Evolutionary conservation across 2,329 filamentous ascomycete species (phyloP).

Genomic region (Paradendryphiella salina): DNA sequence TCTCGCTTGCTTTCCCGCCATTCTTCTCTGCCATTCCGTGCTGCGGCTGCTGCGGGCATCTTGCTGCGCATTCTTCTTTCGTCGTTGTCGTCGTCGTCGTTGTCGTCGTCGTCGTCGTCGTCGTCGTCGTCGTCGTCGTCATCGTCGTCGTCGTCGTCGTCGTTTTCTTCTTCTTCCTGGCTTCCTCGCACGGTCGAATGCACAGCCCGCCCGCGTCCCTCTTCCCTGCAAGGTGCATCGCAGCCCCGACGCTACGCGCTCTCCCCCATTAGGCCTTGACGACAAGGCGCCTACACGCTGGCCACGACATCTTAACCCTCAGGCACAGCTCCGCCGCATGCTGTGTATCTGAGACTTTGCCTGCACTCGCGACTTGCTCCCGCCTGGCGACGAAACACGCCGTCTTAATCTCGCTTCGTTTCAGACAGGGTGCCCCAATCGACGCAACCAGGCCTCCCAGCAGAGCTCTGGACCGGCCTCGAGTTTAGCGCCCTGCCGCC

Average conservation of each 20-base stretch:
- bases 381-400: conserved; percentile 34
- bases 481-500: conserved; percentile 19
- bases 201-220: not conserved
- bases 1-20: not conserved
- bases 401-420: conserved; percentile 47
- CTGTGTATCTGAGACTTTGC: conserved; percentile 30
- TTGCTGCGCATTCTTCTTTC: not conserved
- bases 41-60: not conserved
- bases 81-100: not conserved
- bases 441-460: conserved; percentile 15
- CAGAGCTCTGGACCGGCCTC: conserved; percentile 17
- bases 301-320: conserved; percentile 1
- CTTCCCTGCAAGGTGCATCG: conserved; percentile 5
- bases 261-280: conserved; percentile 13
- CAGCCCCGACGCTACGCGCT: conserved; percentile 11
- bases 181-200: conserved; percentile 1
- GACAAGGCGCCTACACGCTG: conserved; percentile 17
- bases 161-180: not conserved
- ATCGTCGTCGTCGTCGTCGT: not conserved
- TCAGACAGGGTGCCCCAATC: conserved; percentile 37
- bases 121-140: not conserved
- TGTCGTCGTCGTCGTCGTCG: not conserved
- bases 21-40: not conserved
- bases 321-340: conserved; percentile 8
- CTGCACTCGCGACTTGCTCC: conserved; percentile 17